phyloP scores from a whole-genome alignment of 768 basidiomycete genomes.

The Xerocomus brunneocitrinus region DNA sequence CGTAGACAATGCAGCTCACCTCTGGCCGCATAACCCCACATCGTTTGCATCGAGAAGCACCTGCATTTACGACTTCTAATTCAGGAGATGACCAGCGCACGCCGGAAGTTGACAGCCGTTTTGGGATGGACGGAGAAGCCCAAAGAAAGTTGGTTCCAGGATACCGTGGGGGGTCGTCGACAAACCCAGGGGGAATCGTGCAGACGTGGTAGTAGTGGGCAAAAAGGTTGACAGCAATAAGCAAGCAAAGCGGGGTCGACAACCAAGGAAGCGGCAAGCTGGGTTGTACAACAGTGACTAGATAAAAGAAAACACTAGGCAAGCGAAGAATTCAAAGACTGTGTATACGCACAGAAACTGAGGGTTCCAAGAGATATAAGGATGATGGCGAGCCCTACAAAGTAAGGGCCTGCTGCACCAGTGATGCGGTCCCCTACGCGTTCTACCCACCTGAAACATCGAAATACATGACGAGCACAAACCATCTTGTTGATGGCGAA shows the following conservation, averaged over 20 bases:
- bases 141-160: constrained; percentile 47
- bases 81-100: constrained; percentile 47
- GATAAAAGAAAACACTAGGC: neutral
- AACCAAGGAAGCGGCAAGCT: constrained; percentile 55
- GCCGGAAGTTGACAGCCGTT: constrained; percentile 30
- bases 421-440: constrained; percentile 72
- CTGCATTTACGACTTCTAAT: constrained; percentile 50
- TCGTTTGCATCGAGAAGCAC: constrained; percentile 58
- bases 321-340: neutral
- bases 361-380: constrained; percentile 65
- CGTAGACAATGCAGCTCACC: constrained; percentile 40
- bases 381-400: constrained; percentile 74
- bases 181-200: constrained; percentile 75
- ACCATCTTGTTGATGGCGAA: constrained; percentile 14
- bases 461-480: constrained; percentile 36
- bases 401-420: constrained; percentile 88
- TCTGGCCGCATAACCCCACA: constrained; percentile 73
- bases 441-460: constrained; percentile 67
- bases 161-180: constrained; percentile 50
- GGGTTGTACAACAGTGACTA: constrained; percentile 79
- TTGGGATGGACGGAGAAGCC: constrained; percentile 38
- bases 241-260: constrained; percentile 61
- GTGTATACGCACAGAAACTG: constrained; percentile 68
- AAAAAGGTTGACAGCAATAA: constrained; percentile 73
- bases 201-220: constrained; percentile 85